phyloP scores from a whole-genome alignment of 1,284 basidiomycete genomes.

The Limonomyces culmigenus region DNA sequence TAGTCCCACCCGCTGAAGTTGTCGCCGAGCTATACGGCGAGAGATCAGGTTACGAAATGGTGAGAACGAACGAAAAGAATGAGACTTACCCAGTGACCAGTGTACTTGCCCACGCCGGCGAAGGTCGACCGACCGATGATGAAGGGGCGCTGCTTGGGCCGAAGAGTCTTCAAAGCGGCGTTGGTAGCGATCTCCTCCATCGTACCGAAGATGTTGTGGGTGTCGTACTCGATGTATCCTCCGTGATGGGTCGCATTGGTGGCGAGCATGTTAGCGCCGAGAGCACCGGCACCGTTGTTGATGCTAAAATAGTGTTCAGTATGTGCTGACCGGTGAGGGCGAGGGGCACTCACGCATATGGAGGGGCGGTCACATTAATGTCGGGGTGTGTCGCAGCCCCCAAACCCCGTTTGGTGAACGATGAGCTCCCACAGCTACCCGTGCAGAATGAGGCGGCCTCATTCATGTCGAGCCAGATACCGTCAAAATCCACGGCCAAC shows the following conservation, averaged over 20 bases:
- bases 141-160: conserved; percentile 36
- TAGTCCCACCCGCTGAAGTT: conserved; percentile 59
- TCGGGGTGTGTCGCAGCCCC: conserved; percentile 27
- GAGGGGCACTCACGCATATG: no score
- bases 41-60: not conserved
- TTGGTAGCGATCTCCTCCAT: conserved; percentile 55
- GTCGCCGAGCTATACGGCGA: conserved; percentile 37
- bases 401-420: conserved; percentile 18
- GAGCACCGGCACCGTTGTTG: conserved; percentile 29
- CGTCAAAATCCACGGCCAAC: conserved; percentile 47
- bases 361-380: conserved; percentile 35
- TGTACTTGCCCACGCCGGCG: conserved; percentile 42
- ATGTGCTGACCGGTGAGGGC: no score
- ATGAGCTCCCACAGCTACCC: not conserved
- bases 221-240: conserved; percentile 45
- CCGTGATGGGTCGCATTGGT: conserved; percentile 42
- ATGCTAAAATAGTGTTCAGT: conserved; percentile 39
- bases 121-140: conserved; percentile 41
- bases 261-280: conserved; percentile 37
- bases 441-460: conserved; percentile 25
- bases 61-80: conserved; percentile 32
- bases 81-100: conserved; percentile 60
- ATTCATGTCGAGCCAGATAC: conserved; percentile 62
- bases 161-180: conserved; percentile 40
- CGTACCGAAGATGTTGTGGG: conserved; percentile 53